These are phyloP conservation scores for Yarrowia alimentaria DNA, from an alignment of 805 yeast species.

Conservation along the genomic window DNA sequence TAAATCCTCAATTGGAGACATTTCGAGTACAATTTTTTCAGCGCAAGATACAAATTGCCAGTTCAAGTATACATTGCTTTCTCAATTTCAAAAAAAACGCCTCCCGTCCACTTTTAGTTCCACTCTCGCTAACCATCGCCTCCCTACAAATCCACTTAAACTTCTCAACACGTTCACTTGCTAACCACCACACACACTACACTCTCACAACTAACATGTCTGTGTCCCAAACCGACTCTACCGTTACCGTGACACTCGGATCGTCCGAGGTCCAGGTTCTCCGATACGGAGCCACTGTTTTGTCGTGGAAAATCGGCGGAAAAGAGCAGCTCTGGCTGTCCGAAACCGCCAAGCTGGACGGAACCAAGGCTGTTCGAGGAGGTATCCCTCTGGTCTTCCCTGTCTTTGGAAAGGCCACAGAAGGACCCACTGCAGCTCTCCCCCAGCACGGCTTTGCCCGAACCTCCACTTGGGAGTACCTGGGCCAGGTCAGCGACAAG, in stretches of 20 bases:
- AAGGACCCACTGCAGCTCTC: slow-evolving; percentile 57
- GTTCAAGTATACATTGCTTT: no score
- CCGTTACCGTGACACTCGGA: slow-evolving; percentile 58
- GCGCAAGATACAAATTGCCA: no score
- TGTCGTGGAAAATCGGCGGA: slow-evolving; percentile 74
- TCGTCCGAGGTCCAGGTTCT: slow-evolving; percentile 65
- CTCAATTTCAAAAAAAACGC: no score
- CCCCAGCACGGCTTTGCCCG: slow-evolving; percentile 98
- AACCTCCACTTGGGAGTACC: slow-evolving; percentile 85
- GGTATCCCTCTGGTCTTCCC: slow-evolving; percentile 98
- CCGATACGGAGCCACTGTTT: slow-evolving; percentile 83
- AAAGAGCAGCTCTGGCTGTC: slow-evolving; percentile 77
- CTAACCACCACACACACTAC: background rate
- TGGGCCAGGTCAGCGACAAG: slow-evolving; percentile 72
- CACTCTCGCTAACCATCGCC: no score
- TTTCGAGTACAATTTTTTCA: no score
- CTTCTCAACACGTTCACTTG: background rate
- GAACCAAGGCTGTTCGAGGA: slow-evolving; percentile 92
- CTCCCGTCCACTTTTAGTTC: no score
- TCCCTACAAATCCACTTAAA: no score
- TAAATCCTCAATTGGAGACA: no score
- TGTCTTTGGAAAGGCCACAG: slow-evolving; percentile 64
- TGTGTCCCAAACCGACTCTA: slow-evolving; percentile 62
- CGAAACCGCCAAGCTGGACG: slow-evolving; percentile 72
- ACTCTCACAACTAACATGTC: slow-evolving; percentile 57